Evolutionary conservation across 2,329 filamentous ascomycete species (phyloP).

Genomic region (Neonectria neomacrospora): DNA sequence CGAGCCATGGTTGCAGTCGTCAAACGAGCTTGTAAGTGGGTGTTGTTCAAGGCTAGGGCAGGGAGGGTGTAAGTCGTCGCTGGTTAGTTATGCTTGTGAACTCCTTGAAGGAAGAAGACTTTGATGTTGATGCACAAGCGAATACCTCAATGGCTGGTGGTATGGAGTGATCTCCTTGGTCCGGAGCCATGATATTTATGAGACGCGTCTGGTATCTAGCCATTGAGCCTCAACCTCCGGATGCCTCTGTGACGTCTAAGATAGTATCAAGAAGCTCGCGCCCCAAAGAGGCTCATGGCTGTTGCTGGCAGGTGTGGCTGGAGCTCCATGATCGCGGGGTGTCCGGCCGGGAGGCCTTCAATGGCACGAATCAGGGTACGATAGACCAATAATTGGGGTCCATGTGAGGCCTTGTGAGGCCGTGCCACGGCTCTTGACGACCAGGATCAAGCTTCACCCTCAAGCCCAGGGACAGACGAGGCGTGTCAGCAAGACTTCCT

Average conservation of each 20-base stretch:
- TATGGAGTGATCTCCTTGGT: slow-evolving; percentile 3
- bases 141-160: slow-evolving; percentile 16
- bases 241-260: slow-evolving; percentile 33
- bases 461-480: background rate
- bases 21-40: slow-evolving; percentile 4
- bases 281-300: slow-evolving; percentile 24
- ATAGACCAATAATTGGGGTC: slow-evolving; percentile 16
- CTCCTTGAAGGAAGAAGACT: background rate
- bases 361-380: slow-evolving; percentile 32
- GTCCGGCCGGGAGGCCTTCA: slow-evolving; percentile 43
- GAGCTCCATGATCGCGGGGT: slow-evolving; percentile 38
- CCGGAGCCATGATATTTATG: slow-evolving; percentile 30
- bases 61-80: slow-evolving; percentile 30
- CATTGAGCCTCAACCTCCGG: slow-evolving; percentile 21
- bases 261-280: slow-evolving; percentile 26
- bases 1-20: slow-evolving; percentile 36
- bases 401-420: slow-evolving; percentile 22
- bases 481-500: slow-evolving; percentile 37
- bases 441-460: slow-evolving; percentile 17
- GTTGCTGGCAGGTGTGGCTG: slow-evolving; percentile 38
- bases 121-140: background rate
- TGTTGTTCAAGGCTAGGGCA: background rate
- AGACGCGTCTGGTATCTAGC: slow-evolving; percentile 10
- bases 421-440: slow-evolving; percentile 30
- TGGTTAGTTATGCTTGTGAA: slow-evolving; percentile 8